These are phyloP conservation scores for Candida mesenterica DNA, from an alignment of 1,139 yeast genomes.

Conservation along the genomic window DNA sequence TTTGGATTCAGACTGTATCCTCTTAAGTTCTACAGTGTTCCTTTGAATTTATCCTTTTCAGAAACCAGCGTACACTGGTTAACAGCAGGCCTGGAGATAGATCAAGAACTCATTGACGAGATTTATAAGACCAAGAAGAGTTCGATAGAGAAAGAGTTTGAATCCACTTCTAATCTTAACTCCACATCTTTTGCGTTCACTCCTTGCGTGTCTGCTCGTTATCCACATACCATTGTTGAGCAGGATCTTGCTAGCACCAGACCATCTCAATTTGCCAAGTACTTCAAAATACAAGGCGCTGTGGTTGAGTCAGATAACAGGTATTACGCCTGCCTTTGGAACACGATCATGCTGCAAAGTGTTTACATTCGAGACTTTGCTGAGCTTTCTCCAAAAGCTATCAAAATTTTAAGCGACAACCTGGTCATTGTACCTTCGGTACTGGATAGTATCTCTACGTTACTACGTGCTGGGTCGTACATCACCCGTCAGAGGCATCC, in stretches of 20 bases:
- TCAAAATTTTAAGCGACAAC: slow-evolving; percentile 1
- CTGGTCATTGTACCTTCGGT: not conserved
- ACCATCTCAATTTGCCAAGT: slow-evolving; percentile 1
- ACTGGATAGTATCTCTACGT: not conserved
- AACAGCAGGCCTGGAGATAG: not conserved
- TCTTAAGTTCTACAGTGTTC: slow-evolving; percentile 34
- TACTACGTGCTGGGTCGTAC: slow-evolving; percentile 4
- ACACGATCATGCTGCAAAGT: slow-evolving; percentile 4
- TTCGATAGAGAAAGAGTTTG: no score
- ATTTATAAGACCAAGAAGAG: not conserved
- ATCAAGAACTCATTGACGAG: not conserved
- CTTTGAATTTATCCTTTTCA: slow-evolving; percentile 15
- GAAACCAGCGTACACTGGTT: not conserved
- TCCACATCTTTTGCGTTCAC: not conserved
- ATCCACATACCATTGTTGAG: not conserved
- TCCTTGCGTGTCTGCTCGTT: not conserved
- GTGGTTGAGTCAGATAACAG: not conserved
- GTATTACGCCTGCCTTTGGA: slow-evolving; percentile 4
- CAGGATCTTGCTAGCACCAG: not conserved
- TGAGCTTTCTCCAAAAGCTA: not conserved
- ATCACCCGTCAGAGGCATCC: slow-evolving; percentile 4
- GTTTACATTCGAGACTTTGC: slow-evolving; percentile 4
- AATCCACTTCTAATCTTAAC: no score
- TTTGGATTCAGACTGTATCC: slow-evolving; percentile 43
- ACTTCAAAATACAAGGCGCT: slow-evolving; percentile 2